Base-by-base conservation (phyloP, 306 rosid genomes). In the Erythrophleum fordii region DNA sequence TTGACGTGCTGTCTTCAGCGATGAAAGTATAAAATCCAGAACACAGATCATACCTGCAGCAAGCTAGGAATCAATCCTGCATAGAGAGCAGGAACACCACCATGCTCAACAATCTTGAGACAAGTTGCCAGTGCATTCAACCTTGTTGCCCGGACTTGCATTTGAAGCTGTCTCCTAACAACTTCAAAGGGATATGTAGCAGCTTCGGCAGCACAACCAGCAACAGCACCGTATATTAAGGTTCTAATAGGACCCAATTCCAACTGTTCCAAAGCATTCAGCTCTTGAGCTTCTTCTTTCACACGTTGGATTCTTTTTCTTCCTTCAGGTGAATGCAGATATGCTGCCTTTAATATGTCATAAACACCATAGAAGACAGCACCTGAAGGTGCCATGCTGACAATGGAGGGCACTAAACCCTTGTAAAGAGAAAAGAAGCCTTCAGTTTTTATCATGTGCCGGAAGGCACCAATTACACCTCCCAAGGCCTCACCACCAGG, bases 301-400 rank as follows among this genome's bases (percentile, higher is more conserved):
- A 95, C 82, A 34, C 82, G 71, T 52, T 83, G 81, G 28, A 89
- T 85, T 86, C 99, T 90, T 88, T 88, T 92, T 88, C 83, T 92
- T 79, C 98, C 99, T 79, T 96, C 89, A 2, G 96, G 94, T 18
- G 98, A 95, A 73, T 79, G 98, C 78, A 95, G 89, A 87, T 90
- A 95, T 44, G 93, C 85, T 25, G 97, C 80, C 83, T 95, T 95
- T 61, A 95, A 80, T 55, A 92, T 91, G 83, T 95, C 99, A 62
- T 95, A 93, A 60, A 95, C 94, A 66, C 97, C 92, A 80, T 95
- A 95, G 84, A 91, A 95, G 61, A 95, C 99, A 34, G 99, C 99
- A 73, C 98, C 97, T 58, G 99, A 87, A 76, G 99, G 99, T 60
- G 98, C 98, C 99, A 95, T 93, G 82, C 99, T 93, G 55, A 94